phyloP scores from a whole-genome alignment of 371 early-diverging fungal genomes.

The Fennellomyces sp. region DNA sequence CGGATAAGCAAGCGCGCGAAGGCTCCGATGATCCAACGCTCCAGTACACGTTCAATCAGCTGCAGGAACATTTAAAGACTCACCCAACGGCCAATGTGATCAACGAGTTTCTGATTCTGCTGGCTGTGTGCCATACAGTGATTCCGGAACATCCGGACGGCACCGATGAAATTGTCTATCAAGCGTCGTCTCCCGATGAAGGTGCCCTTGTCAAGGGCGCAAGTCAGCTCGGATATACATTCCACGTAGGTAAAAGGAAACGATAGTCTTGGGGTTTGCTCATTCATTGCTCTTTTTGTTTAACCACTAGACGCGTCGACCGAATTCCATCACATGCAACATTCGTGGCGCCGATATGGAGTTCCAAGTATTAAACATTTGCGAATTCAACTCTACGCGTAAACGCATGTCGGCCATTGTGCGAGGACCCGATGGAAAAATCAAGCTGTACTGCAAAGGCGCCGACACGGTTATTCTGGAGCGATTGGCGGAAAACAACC shows the following conservation, averaged over 20 bases:
- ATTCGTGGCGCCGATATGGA: slow-evolving; percentile 69
- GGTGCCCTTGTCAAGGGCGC: slow-evolving; percentile 90
- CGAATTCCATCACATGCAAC: slow-evolving; percentile 81
- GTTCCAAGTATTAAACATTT: slow-evolving; percentile 91
- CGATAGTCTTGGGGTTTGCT: too few species aligned
- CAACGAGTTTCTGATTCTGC: slow-evolving; percentile 79
- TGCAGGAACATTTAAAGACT: slow-evolving; percentile 63
- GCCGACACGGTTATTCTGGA: slow-evolving; percentile 98
- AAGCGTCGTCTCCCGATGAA: slow-evolving; percentile 92
- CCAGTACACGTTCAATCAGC: slow-evolving; percentile 68
- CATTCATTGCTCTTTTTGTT: neutral
- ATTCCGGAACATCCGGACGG: slow-evolving; percentile 86
- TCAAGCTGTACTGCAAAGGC: slow-evolving; percentile 97
- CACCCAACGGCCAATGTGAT: slow-evolving; percentile 68
- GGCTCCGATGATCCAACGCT: slow-evolving; percentile 64
- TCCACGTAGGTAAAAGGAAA: slow-evolving; percentile 39
- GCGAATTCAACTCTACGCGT: slow-evolving; percentile 97
- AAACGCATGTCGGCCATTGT: slow-evolving; percentile 97
- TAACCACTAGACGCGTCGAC: slow-evolving; percentile 74
- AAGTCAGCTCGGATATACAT: slow-evolving; percentile 60
- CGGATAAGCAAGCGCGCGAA: slow-evolving; percentile 74
- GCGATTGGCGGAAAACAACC: slow-evolving; percentile 77
- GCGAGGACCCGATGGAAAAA: slow-evolving; percentile 88
- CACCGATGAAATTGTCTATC: slow-evolving; percentile 75
- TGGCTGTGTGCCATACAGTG: slow-evolving; percentile 96